Percentiles rank a stretch among this genome's conserved stretches.
Evolutionary conservation across 2,329 filamentous ascomycete genomes (phyloP).

Genomic region (Fusarium stilboides): DNA sequence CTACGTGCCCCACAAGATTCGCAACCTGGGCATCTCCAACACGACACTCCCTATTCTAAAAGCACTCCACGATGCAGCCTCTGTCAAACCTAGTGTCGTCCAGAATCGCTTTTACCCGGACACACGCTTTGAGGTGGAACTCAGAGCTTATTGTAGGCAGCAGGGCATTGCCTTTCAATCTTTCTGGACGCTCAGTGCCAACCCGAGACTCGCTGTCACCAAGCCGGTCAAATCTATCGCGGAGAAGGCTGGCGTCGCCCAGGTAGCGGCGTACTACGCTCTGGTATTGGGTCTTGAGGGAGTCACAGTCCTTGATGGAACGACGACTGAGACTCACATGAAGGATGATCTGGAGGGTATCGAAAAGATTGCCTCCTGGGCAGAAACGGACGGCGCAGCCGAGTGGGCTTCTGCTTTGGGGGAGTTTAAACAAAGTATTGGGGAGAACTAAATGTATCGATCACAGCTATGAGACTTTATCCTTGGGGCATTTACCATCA

Average conservation of each 20-base stretch:
- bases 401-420: slow-evolving; percentile 65
- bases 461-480: too few relatives aligned
- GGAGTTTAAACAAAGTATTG: slow-evolving; percentile 62
- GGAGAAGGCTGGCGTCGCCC: slow-evolving; percentile 53
- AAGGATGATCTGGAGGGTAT: slow-evolving; percentile 63
- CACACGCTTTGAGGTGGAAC: slow-evolving; percentile 71
- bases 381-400: slow-evolving; percentile 59
- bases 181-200: slow-evolving; percentile 70
- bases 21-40: slow-evolving; percentile 83
- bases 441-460: slow-evolving; percentile 35
- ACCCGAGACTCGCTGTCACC: slow-evolving; percentile 57
- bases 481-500: too few relatives aligned
- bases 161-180: slow-evolving; percentile 64
- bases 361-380: slow-evolving; percentile 60
- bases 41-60: slow-evolving; percentile 71
- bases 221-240: slow-evolving; percentile 67
- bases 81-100: slow-evolving; percentile 69
- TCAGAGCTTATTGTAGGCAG: slow-evolving; percentile 68
- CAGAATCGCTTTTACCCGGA: slow-evolving; percentile 81
- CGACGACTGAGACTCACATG: slow-evolving; percentile 64
- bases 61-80: slow-evolving; percentile 63
- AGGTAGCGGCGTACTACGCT: slow-evolving; percentile 62
- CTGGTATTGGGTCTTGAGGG: slow-evolving; percentile 64
- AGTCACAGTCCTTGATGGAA: slow-evolving; percentile 63
- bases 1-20: slow-evolving; percentile 76